Percentiles rank a stretch among this genome's conserved stretches.
Conservation (phyloP, 805 yeast species). For the Yamadazyma insecticola region DNA sequence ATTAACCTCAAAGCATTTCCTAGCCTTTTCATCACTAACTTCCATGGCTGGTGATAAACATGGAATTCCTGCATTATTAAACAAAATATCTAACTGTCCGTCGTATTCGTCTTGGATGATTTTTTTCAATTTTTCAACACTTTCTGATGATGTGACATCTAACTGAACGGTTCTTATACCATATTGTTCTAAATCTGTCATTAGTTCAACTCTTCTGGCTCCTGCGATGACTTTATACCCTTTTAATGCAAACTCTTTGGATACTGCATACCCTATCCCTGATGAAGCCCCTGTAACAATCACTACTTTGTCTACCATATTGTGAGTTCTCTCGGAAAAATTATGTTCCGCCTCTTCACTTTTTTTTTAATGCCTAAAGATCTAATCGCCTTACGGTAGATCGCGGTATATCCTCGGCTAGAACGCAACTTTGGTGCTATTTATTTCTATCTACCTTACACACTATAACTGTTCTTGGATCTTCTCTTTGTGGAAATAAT, state of each 20-base stretch:
- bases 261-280: constrained; percentile 42
- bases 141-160: constrained; percentile 31
- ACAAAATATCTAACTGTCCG: constrained; percentile 29
- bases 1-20: constrained; percentile 24
- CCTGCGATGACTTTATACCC: constrained; percentile 36
- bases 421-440: too few relatives aligned
- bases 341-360: too few relatives aligned
- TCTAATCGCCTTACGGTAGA: too few relatives aligned
- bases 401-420: too few relatives aligned
- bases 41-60: constrained; percentile 21
- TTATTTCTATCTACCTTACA: neutral
- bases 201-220: constrained; percentile 21
- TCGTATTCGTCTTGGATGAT: constrained; percentile 20
- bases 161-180: constrained; percentile 21
- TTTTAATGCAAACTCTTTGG: constrained; percentile 36
- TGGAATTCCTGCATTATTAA: constrained; percentile 36
- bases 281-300: constrained; percentile 49
- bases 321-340: too few relatives aligned
- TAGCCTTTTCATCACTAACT: constrained; percentile 15
- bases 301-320: too few relatives aligned
- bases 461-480: constrained; percentile 44
- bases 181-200: constrained; percentile 20
- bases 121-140: constrained; percentile 17
- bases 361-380: too few relatives aligned
- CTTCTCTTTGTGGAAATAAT: constrained; percentile 54